These are phyloP conservation scores for Beauveria brongniartii DNA, from an alignment of 2,329 filamentous ascomycete species.

Conservation along the genomic window DNA sequence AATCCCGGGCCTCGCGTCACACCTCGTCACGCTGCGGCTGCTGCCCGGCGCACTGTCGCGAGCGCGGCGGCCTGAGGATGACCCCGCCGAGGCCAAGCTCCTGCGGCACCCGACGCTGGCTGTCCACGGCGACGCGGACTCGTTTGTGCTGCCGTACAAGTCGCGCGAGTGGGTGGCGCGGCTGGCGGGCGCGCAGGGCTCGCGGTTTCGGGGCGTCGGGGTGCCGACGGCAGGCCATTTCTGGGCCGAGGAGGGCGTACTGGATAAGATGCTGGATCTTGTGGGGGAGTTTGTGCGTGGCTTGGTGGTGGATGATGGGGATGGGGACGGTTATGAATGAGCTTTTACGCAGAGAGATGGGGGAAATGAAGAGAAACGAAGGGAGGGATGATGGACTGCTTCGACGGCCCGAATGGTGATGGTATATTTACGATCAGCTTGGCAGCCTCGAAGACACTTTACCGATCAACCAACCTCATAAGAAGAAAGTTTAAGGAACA, in stretches of 20 bases:
- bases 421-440: too few relatives aligned
- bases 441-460: too few relatives aligned
- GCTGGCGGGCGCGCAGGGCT: constrained; percentile 35
- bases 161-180: constrained; percentile 57
- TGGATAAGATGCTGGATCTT: constrained; percentile 25
- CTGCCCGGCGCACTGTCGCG: constrained; percentile 23
- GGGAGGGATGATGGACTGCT: too few relatives aligned
- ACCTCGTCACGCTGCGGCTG: constrained; percentile 55
- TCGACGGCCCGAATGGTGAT: too few relatives aligned
- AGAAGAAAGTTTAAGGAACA: too few relatives aligned
- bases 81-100: constrained; percentile 45
- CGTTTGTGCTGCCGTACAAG: constrained; percentile 60
- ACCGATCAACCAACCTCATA: too few relatives aligned
- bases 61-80: constrained; percentile 14
- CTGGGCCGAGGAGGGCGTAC: constrained; percentile 48
- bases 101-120: constrained; percentile 54
- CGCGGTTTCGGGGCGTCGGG: constrained; percentile 39
- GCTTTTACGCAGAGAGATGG: not conserved
- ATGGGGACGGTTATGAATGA: too few relatives aligned
- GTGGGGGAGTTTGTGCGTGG: constrained; percentile 21
- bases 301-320: constrained; percentile 2
- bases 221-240: constrained; percentile 52
- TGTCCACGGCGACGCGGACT: constrained; percentile 67
- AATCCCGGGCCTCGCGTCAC: constrained; percentile 50
- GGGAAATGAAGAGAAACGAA: too few relatives aligned